phyloP scores from a whole-genome alignment of 306 rosid genomes.

The Sphenostylis stenocarpa region DNA sequence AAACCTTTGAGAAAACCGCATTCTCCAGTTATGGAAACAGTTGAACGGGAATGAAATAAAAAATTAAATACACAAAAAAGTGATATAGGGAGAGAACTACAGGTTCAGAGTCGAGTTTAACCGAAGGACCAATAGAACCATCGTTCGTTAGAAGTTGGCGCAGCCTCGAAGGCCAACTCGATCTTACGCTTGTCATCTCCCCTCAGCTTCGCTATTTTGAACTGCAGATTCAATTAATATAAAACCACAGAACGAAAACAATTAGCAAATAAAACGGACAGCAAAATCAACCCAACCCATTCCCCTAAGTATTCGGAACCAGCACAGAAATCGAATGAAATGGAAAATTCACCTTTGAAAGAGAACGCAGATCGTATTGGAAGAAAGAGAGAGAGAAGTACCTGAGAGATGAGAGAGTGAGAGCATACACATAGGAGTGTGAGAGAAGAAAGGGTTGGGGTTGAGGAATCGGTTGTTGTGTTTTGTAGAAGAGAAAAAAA shows the following conservation, averaged over 20 bases:
- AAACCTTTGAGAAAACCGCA: neutral
- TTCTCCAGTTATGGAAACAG: neutral
- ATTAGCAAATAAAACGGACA: neutral
- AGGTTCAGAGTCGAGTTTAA: conserved; percentile 82
- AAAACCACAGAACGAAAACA: neutral
- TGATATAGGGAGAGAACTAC: conserved; percentile 44
- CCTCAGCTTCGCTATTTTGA: conserved; percentile 64
- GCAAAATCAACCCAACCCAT: conserved; percentile 4
- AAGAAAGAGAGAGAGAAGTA: neutral
- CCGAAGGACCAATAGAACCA: conserved; percentile 80
- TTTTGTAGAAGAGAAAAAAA: neutral
- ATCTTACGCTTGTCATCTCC: conserved; percentile 82
- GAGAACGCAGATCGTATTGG: conserved; percentile 25
- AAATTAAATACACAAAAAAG: neutral
- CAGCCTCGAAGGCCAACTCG: conserved; percentile 96
- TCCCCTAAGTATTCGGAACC: conserved; percentile 17
- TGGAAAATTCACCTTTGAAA: neutral
- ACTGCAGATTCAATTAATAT: conserved; percentile 35
- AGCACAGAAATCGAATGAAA: conserved; percentile 10
- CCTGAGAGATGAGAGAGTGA: conserved; percentile 56
- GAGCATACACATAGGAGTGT: conserved; percentile 61
- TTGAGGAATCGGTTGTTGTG: conserved; percentile 37
- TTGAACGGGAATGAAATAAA: neutral
- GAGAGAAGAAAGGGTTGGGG: conserved; percentile 36
- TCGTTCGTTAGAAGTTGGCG: conserved; percentile 89